Base-by-base conservation (phyloP, 345 rosid genomes). In the Brassica incana region DNA sequence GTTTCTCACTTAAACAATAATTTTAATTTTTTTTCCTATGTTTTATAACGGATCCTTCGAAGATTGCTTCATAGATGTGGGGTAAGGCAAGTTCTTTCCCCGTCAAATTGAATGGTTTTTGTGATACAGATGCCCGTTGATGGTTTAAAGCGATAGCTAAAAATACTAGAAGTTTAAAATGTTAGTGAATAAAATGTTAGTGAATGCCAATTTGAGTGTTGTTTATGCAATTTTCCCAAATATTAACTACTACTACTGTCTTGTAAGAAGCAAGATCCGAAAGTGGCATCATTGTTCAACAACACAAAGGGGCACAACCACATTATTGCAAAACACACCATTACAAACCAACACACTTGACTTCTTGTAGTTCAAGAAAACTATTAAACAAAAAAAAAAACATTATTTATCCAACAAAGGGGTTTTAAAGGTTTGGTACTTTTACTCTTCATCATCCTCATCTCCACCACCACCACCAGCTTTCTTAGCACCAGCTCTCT, bases 381-480 rank as follows among this genome's bases (percentile, higher is more conserved):
- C 52, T 16, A 40, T n/a, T 5, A n/a, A 29, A 52, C 16, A 52
- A 25, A 35, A 43, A 43, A n/a, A 6, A 16, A 5, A 5, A 69
- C 3, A 61, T 43, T 23, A 60, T 71, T 77, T 36, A 64, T 12
- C 62, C 48, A 16, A 30, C 30, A 52, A 23, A 32, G 25, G 64
- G 32, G 38, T 32, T 77, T 69, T 32, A 38, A 20, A 27, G 70
- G 59, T 69, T 63, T 63, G 43, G 7, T 50, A 78, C 16, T 29
- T 54, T 82, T 58, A 80, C 74, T 86, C 87, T 67, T 88, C 93
- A 11, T 88, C 91, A 60, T 89, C 93, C 11, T 88, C 93, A 18
- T 88, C 91, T 50, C 85, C 91, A 74, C 76, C 92, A 30, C 85
- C 90, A 69, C 88, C 90, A 25, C 87, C 90, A 27, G 85, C 77